phyloP scores from a whole-genome alignment of 768 basidiomycete genomes.

The Dioszegia crocea region DNA sequence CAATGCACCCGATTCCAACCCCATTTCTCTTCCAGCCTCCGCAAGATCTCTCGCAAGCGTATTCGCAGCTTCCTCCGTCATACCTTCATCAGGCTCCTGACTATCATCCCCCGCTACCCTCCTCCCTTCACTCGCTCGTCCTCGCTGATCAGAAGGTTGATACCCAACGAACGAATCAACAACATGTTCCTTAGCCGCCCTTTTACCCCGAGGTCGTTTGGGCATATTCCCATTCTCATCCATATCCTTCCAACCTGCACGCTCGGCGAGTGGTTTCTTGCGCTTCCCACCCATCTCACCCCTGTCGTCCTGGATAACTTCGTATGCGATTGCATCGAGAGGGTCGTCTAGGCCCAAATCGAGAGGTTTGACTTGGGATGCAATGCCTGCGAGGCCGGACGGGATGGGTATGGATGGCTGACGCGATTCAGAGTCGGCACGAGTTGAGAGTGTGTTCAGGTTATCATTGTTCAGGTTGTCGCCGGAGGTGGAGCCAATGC shows the following conservation, averaged over 20 bases:
- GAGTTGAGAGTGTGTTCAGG: not conserved
- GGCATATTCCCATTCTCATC: slow-evolving; percentile 16
- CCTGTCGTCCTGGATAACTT: not conserved
- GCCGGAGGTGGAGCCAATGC: too few relatives aligned
- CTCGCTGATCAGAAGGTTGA: not conserved
- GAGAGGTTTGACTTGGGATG: slow-evolving; percentile 8
- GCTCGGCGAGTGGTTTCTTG: slow-evolving; percentile 30
- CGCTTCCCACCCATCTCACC: slow-evolving; percentile 45
- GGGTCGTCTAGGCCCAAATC: not conserved
- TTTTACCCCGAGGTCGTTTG: not conserved
- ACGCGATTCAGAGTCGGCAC: not conserved
- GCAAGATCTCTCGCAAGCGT: slow-evolving; percentile 4
- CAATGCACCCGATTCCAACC: not conserved
- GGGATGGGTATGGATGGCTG: slow-evolving; percentile 5
- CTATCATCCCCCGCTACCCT: not conserved
- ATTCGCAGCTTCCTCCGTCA: not conserved
- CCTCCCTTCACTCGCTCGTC: slow-evolving; percentile 1
- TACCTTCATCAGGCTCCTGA: slow-evolving; percentile 1
- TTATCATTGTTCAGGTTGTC: not conserved
- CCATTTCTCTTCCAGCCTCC: slow-evolving; percentile 12
- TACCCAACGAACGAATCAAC: not conserved
- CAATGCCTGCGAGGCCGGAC: slow-evolving; percentile 1
- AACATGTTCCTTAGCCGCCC: not conserved
- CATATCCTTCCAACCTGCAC: slow-evolving; percentile 44
- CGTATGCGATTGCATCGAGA: not conserved